Evolutionary conservation across 2,329 filamentous ascomycete genomes (phyloP).

Genomic region (Fonsecaea multimorphosa): DNA sequence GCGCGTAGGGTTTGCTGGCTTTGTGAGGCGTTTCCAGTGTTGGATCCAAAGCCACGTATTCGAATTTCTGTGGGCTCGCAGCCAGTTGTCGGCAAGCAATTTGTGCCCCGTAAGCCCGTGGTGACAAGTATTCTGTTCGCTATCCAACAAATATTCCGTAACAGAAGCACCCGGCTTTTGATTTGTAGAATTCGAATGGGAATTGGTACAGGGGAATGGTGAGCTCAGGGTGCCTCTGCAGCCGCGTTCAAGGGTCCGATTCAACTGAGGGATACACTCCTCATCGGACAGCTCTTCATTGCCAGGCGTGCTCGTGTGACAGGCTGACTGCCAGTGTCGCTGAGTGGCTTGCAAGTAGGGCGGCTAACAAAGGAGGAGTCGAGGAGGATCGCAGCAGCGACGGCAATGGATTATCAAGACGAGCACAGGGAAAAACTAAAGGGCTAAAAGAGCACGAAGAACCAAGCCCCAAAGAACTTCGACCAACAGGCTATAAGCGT

Average conservation of each 20-base stretch:
- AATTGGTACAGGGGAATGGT: neutral
- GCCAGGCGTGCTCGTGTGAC: slow-evolving; percentile 25
- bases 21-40: neutral
- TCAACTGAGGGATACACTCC: slow-evolving; percentile 4
- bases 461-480: slow-evolving; percentile 9
- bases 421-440: slow-evolving; percentile 14
- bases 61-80: neutral
- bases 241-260: neutral
- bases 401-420: slow-evolving; percentile 20
- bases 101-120: neutral
- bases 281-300: slow-evolving; percentile 20
- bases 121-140: neutral
- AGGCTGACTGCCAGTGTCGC: slow-evolving; percentile 25
- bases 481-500: slow-evolving; percentile 17
- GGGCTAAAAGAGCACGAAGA: slow-evolving; percentile 7
- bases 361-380: slow-evolving; percentile 33
- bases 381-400: slow-evolving; percentile 29
- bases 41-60: neutral
- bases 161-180: neutral
- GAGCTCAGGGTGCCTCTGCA: neutral
- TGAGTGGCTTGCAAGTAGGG: slow-evolving; percentile 28
- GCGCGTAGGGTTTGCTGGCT: neutral
- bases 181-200: neutral
- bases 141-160: neutral
- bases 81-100: neutral